Base-by-base conservation (phyloP, 1,284 basidiomycete species). In the Sphagnurus paluster region DNA sequence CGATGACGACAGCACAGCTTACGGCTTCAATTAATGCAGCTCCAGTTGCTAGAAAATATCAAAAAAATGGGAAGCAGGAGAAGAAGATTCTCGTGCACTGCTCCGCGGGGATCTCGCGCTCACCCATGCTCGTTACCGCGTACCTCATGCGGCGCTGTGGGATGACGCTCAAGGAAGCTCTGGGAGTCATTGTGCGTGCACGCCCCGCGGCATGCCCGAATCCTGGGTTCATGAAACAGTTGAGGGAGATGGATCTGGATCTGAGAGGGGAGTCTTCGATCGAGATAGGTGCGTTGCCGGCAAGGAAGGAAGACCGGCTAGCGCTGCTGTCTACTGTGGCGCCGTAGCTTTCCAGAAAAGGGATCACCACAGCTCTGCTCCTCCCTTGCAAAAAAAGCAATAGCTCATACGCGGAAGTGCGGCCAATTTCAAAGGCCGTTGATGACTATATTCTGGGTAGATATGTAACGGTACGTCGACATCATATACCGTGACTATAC, bases 71-170 rank as follows among this genome's bases (percentile, higher is more conserved):
- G 1, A 20, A 34, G 1, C 4, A 21, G 13, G 13, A 14, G 11
- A 26, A 20, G 13, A 48, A 44, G 24, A 48, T 44, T 20, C 37
- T 48, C 5, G 24, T 48, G 1, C 46, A 48, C 23, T 48, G 46
- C 41, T 38, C 40, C 11, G 46, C 46, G 1, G 46, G 28, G 3
- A 38, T 43, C 5, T 48, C 41, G 13, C 33, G 46, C 9, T 24
- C 25, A 2, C 46, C 46, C 0, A 43, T 32, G 4, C 13, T 48
- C 21, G 28, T 43, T 11, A 41, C 34, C 1, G 46, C 46, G 8
- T 48, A 42, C 24, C 23, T 48, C 11, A 29, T 48, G 40, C 32
- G 39, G 36, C 13, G 6, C 3, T 21, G 29, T 5, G 36, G 25
- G 1, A 20, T 48, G 36, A 28, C 36, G 17, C 26, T 48, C 30